These are phyloP conservation scores for Murraya koenigii DNA, from an alignment of 345 rosid species.

Conservation along the genomic window DNA sequence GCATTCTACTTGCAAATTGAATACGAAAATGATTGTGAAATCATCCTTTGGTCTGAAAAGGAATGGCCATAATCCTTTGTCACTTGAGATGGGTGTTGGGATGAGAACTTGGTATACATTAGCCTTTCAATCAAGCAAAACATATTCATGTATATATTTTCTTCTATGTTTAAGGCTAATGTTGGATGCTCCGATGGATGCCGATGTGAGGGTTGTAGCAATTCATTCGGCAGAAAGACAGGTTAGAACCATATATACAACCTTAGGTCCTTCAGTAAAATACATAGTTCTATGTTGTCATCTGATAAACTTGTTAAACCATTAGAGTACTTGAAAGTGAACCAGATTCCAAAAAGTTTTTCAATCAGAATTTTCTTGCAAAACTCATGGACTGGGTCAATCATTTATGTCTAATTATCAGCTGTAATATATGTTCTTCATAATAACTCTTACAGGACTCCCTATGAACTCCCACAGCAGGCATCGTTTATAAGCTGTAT, in stretches of 20 bases:
- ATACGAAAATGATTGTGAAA: not conserved
- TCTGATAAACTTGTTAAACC: not conserved
- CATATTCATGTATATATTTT: not conserved
- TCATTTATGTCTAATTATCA: not conserved
- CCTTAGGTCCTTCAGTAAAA: not conserved
- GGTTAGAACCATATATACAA: constrained; percentile 19
- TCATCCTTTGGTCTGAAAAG: not conserved
- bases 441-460: not conserved
- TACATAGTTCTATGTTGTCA: not conserved
- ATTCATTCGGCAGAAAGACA: constrained; percentile 33
- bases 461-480: not conserved
- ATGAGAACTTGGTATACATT: not conserved
- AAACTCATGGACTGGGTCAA: not conserved
- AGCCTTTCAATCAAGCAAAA: not conserved
- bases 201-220: constrained; percentile 41
- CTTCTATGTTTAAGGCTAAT: constrained; percentile 24
- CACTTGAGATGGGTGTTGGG: not conserved
- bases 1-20: not conserved
- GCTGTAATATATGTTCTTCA: not conserved
- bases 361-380: not conserved
- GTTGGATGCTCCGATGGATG: constrained; percentile 50
- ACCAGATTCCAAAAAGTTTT: not conserved
- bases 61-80: not conserved
- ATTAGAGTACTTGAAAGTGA: not conserved
- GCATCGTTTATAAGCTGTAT: not conserved